Percentiles rank a stretch among this genome's conserved stretches.
These are phyloP conservation scores for Juglanconis juglandina DNA, from an alignment of 2,329 filamentous ascomycete species.

Conservation along the genomic window DNA sequence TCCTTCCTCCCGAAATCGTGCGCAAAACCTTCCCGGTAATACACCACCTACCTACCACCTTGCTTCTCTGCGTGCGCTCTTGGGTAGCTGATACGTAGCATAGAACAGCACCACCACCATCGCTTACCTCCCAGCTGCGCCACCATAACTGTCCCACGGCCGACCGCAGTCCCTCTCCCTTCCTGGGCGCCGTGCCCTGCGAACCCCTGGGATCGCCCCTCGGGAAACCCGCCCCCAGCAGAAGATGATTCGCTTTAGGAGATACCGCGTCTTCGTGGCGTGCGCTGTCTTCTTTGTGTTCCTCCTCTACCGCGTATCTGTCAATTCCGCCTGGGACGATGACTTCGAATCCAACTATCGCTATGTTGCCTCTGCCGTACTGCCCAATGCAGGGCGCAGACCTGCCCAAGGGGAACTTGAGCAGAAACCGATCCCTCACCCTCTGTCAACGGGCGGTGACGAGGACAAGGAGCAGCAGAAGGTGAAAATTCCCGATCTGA, in stretches of 20 bases:
- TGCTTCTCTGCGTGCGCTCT: too few relatives aligned
- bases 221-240: background rate
- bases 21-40: too few relatives aligned
- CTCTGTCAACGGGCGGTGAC: constrained; percentile 1
- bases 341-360: constrained; percentile 12
- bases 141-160: background rate
- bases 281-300: constrained; percentile 54
- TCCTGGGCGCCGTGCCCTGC: background rate
- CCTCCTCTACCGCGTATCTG: constrained; percentile 48
- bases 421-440: constrained; percentile 1
- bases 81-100: too few relatives aligned
- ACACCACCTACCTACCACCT: too few relatives aligned
- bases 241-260: constrained; percentile 54
- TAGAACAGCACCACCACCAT: too few relatives aligned
- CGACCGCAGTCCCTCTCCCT: background rate
- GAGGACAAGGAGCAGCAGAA: constrained; percentile 3
- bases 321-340: constrained; percentile 36
- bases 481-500: constrained; percentile 28
- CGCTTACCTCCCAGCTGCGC: too few relatives aligned
- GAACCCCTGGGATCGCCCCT: background rate
- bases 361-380: constrained; percentile 4
- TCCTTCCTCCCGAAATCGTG: background rate
- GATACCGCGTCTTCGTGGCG: constrained; percentile 59
- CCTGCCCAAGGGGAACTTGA: background rate
- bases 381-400: background rate